Evolutionary conservation across 1,284 basidiomycete species (phyloP), one percentile per base, ranked within the genome.

Genomic region (Sporisorium scitamineum): DNA sequence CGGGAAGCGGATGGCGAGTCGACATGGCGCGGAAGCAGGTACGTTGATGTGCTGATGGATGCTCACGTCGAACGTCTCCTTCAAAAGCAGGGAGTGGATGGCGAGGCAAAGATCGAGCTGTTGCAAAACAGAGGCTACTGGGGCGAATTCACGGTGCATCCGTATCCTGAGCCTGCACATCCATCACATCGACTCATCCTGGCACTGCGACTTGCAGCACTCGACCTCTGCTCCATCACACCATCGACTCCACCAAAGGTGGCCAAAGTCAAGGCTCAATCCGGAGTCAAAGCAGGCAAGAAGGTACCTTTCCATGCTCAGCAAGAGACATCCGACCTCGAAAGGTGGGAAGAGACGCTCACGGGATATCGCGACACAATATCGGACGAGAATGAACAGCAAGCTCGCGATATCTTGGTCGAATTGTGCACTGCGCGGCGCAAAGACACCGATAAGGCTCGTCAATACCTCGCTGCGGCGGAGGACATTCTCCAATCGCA

Each of bases 81-180:
- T 5, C 4, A 54, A 11, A 45, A 41, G 13, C 69, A 78, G 32
- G 72, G 72, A 13, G 45, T 34, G 0, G 37, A 29, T 0, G 81
- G 81, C 1, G 60, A 57, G n/a, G 61, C 34, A 41, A 81, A 82
- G 64, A 62, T 73, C n/a, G 64, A 72, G 51, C 44, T 83, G 13
- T 64, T 84, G 3, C 69, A 79, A 47, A 71, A 74, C 13, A 39
- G 71, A 18, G 78, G 79, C n/a, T 84, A 84, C 54, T 83, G 81
- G 79, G 55, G 58, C 8, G 82, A 83, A 37, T 83, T 76, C 26
- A 78, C 82, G 0, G 32, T 83, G 9, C 82, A 84, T 42, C 78
- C 81, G 2, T 62, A 48, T 18, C 80, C 81, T 0, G 59, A 57
- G 18, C 80, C 82, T 8, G 80, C 82, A 1, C 82, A 84, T 70